Percentiles rank a stretch among this genome's conserved stretches.
phyloP scores from a whole-genome alignment of 495 filamentous ascomycete genomes.

The Opeltia flavorubescens region DNA sequence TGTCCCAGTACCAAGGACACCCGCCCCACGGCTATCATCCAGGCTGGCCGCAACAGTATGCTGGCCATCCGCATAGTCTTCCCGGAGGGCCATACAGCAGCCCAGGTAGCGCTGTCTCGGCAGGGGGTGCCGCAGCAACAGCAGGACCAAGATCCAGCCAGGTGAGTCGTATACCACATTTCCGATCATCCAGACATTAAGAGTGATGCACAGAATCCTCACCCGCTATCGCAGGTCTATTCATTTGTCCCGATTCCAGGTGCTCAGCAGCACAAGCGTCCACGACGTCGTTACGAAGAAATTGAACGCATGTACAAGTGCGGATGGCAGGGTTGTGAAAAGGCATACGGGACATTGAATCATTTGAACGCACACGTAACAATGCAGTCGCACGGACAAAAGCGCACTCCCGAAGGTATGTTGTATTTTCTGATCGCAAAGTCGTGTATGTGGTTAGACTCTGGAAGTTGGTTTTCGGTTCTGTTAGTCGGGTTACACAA shows the following conservation, averaged over 20 bases:
- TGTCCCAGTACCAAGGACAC: constrained; percentile 52
- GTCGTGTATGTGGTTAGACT: constrained; percentile 21
- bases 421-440: constrained; percentile 7
- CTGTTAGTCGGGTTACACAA: constrained; percentile 39
- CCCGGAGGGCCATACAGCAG: constrained; percentile 46
- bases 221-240: constrained; percentile 63
- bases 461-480: constrained; percentile 13
- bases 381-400: constrained; percentile 88
- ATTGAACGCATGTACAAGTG: constrained; percentile 99
- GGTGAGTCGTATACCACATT: constrained; percentile 38
- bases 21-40: constrained; percentile 36
- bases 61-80: constrained; percentile 46
- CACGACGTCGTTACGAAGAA: constrained; percentile 88
- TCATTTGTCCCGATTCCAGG: constrained; percentile 97
- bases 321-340: constrained; percentile 95
- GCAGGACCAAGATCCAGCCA: constrained; percentile 52
- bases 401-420: constrained; percentile 90
- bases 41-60: constrained; percentile 71
- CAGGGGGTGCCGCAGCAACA: constrained; percentile 43
- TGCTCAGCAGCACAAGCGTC: constrained; percentile 93
- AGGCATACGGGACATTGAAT: constrained; percentile 93
- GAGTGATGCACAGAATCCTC: constrained; percentile 22
- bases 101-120: constrained; percentile 44
- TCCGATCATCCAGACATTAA: constrained; percentile 17
- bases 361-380: constrained; percentile 95